A percentile compares a stretch with the other conserved stretches of the same genome.
Evolutionary conservation across 352 stramenopile genomes (phyloP).

Genomic region (Achlya hypogyna): DNA sequence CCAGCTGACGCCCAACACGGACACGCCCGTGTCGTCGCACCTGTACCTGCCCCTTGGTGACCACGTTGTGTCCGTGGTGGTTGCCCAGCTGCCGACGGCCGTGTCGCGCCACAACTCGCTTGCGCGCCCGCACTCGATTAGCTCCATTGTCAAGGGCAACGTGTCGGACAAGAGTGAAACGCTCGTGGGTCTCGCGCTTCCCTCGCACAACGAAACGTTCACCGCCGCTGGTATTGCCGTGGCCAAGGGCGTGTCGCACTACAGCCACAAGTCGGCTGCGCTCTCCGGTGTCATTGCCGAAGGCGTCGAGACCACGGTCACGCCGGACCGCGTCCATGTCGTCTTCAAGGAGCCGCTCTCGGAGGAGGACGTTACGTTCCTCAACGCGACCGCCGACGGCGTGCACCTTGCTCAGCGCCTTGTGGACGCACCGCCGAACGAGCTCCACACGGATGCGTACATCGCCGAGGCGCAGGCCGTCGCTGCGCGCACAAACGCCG

Average conservation of each 20-base stretch:
- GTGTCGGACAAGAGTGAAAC: conserved; percentile 30
- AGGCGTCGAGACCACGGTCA: conserved; percentile 23
- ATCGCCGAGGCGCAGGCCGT: conserved; percentile 65
- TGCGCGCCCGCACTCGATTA: conserved; percentile 65
- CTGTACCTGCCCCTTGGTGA: conserved; percentile 34
- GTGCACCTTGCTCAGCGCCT: conserved; percentile 83
- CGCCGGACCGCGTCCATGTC: conserved; percentile 37
- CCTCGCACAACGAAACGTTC: conserved; percentile 41
- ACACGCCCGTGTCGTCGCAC: conserved; percentile 38
- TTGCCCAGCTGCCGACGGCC: conserved; percentile 46
- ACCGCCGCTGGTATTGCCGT: conserved; percentile 50
- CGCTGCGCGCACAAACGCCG: conserved; percentile 49
- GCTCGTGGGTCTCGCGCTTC: conserved; percentile 49
- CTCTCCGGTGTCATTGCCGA: conserved; percentile 29
- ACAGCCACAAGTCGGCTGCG: conserved; percentile 40
- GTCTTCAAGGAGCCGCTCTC: conserved; percentile 38
- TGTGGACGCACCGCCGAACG: conserved; percentile 84
- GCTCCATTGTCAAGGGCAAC: conserved; percentile 50
- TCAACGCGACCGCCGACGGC: conserved; percentile 58
- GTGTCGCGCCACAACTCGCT: conserved; percentile 62
- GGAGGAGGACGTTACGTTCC: conserved; percentile 25
- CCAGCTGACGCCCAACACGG: conserved; percentile 30
- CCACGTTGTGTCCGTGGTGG: conserved; percentile 28
- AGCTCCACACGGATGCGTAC: conserved; percentile 86
- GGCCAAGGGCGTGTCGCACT: conserved; percentile 35